These are phyloP conservation scores for Backusella mclennaniae DNA, from an alignment of 192 early-diverging fungal genomes.

Conservation along the genomic window DNA sequence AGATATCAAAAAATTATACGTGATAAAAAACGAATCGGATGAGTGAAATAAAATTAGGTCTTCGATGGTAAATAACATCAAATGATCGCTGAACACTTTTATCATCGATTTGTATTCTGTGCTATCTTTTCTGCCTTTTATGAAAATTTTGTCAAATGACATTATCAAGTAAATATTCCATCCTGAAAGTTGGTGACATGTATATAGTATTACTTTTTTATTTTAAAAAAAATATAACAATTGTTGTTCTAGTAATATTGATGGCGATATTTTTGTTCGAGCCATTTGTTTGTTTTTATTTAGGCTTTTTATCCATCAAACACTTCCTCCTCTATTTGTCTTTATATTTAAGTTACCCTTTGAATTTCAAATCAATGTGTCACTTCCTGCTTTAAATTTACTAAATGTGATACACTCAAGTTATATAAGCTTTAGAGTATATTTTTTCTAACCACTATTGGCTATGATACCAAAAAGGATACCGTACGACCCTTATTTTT, in stretches of 20 bases:
- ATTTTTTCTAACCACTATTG: neutral
- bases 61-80: neutral
- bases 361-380: neutral
- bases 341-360: neutral
- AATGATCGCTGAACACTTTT: neutral
- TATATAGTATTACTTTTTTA: too few species aligned
- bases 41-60: neutral
- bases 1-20: neutral
- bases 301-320: neutral
- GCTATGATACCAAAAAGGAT: neutral
- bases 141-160: neutral
- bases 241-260: neutral
- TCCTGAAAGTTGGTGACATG: neutral
- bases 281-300: neutral
- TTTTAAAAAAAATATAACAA: neutral
- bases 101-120: neutral
- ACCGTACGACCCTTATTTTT: neutral
- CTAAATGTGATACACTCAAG: neutral
- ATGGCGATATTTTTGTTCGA: neutral
- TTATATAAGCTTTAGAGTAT: neutral
- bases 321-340: neutral
- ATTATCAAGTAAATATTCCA: neutral
- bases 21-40: neutral
- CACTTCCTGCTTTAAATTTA: neutral
- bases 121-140: constrained; percentile 3